These are phyloP conservation scores for Fimicolochytrium jonesii DNA, from an alignment of 192 early-diverging fungal genomes.

Conservation along the genomic window DNA sequence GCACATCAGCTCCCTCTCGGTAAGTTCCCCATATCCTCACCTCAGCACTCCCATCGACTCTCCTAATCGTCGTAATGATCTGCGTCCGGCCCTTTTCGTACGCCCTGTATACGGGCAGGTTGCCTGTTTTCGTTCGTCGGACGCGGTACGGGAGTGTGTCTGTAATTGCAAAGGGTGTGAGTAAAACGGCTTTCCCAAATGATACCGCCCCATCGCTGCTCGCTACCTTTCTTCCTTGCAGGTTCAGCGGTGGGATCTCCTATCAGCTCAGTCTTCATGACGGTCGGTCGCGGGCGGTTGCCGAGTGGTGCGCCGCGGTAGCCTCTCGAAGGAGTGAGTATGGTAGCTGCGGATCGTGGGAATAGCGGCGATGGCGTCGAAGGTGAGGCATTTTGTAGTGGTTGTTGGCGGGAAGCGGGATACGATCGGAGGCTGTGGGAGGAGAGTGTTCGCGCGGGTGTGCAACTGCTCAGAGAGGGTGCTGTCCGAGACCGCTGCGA, in stretches of 20 bases:
- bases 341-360: background rate
- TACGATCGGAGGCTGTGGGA: too few species aligned
- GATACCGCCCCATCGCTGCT: too few species aligned
- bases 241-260: constrained; percentile 6
- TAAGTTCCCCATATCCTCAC: constrained; percentile 13
- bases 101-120: constrained; percentile 30
- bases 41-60: constrained; percentile 25
- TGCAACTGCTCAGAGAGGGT: too few species aligned
- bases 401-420: too few species aligned
- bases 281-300: constrained; percentile 8
- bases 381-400: too few species aligned
- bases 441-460: too few species aligned
- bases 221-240: background rate
- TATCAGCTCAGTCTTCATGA: constrained; percentile 11
- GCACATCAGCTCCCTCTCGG: too few species aligned
- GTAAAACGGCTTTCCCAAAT: too few species aligned
- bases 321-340: background rate
- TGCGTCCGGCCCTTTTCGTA: constrained; percentile 17
- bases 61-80: constrained; percentile 22
- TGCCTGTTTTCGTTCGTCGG: constrained; percentile 18
- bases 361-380: too few species aligned
- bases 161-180: background rate
- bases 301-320: constrained; percentile 21
- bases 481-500: too few species aligned
- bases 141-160: constrained; percentile 22